These are phyloP conservation scores for Blastocystis sp. DNA, from an alignment of 352 stramenopile species.

Conservation along the genomic window DNA sequence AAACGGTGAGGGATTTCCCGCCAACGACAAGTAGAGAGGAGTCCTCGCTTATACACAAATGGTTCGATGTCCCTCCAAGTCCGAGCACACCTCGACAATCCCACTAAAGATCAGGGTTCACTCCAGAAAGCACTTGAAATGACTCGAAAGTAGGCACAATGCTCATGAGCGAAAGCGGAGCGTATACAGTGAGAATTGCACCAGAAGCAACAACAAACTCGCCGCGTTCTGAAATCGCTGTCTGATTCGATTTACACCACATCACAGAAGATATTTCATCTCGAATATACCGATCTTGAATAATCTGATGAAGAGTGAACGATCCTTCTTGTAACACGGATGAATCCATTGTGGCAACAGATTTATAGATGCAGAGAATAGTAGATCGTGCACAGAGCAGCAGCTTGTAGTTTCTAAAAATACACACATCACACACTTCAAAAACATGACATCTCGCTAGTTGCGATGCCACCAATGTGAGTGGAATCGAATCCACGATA, in stretches of 20 bases:
- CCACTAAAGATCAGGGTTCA: constrained; percentile 11
- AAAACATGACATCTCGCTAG: not conserved
- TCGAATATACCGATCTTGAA: not conserved
- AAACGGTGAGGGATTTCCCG: not conserved
- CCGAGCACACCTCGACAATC: constrained; percentile 1
- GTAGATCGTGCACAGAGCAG: not conserved
- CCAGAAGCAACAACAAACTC: not conserved
- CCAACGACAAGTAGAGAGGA: constrained; percentile 9
- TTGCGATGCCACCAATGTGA: not conserved
- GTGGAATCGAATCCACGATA: not conserved
- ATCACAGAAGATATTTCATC: not conserved
- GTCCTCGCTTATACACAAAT: not conserved
- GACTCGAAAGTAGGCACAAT: not conserved
- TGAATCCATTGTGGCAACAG: not conserved
- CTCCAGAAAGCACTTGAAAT: not conserved
- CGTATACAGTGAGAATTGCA: not conserved
- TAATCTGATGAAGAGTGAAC: constrained; percentile 9
- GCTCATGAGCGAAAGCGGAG: not conserved
- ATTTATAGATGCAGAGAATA: not conserved
- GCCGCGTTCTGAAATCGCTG: not conserved
- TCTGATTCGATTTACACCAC: constrained; percentile 1
- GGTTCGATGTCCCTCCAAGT: not conserved
- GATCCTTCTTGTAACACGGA: not conserved
- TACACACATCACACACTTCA: constrained; percentile 11
- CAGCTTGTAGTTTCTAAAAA: not conserved